Evolutionary conservation across 306 rosid genomes (phyloP), one percentile per base, ranked within the genome.

Genomic region (Trichosanthes cucumerina): DNA sequence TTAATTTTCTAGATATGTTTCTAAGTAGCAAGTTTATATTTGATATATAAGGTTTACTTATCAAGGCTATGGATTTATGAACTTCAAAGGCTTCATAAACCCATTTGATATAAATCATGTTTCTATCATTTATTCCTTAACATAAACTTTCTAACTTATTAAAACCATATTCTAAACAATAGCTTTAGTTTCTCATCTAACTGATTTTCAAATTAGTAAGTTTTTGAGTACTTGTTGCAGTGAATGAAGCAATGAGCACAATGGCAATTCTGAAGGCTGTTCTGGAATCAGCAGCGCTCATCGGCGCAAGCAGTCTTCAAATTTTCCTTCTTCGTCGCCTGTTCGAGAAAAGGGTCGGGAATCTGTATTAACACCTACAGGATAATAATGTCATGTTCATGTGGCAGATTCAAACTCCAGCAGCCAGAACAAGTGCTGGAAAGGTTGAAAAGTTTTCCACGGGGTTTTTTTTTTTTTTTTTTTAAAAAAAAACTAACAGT

Each of bases 241-340:
- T 69, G 53, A 69, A 41, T 23, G 54, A 69, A 2, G 19, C 75
- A 69, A 69, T 69, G 36, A 41, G 75, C 75, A 69, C 10, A 7
- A 9, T 31, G 54, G 75, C 36, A 43, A 43, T 69, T 41, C 34
- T n/a, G 54, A 69, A 69, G 52, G 75, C 75, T 2, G 18, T 39
- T 41, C 4, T 69, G 2, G 75, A 69, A 69, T 69, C 75, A 41
- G 75, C 54, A 69, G 75, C n/a, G 6, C 75, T 69, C n/a, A 23
- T 41, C 9, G 53, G 75, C 5, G 54, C 19, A 11, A 69, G 75
- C 26, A 5, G 11, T 69, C 75, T 69, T 39, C 75, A 69, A 43
- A 36, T 69, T 69, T 69, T 46, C 34, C 33, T 69, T 11, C 2
- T 69, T 2, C 54, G 34, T 13, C n/a, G 52, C 36, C 52, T 69